A percentile compares a stretch with the other conserved stretches of the same genome.
phyloP scores from a whole-genome alignment of 495 filamentous ascomycete genomes.

The Aspergillus haitiensis region DNA sequence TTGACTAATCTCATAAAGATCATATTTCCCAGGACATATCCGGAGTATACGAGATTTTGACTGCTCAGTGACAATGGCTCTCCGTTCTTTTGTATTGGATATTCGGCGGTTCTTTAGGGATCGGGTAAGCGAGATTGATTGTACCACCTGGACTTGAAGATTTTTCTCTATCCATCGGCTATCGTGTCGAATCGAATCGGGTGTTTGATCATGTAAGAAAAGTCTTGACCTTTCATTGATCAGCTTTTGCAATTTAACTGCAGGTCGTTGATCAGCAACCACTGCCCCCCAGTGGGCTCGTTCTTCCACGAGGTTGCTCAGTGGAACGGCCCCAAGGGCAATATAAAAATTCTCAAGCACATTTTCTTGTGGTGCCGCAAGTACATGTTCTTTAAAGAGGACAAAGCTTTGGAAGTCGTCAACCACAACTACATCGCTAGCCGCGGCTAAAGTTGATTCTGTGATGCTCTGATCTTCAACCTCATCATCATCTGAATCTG shows the following conservation, averaged over 20 bases:
- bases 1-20: slow-evolving; percentile 86
- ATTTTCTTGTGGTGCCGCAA: slow-evolving; percentile 87
- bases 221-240: slow-evolving; percentile 83
- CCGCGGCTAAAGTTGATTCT: slow-evolving; percentile 70
- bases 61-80: slow-evolving; percentile 62
- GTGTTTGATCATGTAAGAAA: slow-evolving; percentile 73
- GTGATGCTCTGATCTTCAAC: slow-evolving; percentile 61
- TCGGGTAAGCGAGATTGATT: slow-evolving; percentile 69
- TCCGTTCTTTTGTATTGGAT: slow-evolving; percentile 66
- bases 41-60: slow-evolving; percentile 50
- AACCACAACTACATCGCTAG: slow-evolving; percentile 71
- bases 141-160: slow-evolving; percentile 72
- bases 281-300: slow-evolving; percentile 48
- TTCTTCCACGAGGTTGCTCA: slow-evolving; percentile 50
- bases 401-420: slow-evolving; percentile 86
- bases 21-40: slow-evolving; percentile 62
- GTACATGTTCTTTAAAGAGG: slow-evolving; percentile 75
- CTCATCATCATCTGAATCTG: slow-evolving; percentile 56
- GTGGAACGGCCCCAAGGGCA: slow-evolving; percentile 45
- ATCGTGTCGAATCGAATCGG: slow-evolving; percentile 75
- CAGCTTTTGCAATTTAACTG: slow-evolving; percentile 65
- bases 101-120: slow-evolving; percentile 66
- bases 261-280: slow-evolving; percentile 53
- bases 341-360: slow-evolving; percentile 79
- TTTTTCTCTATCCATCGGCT: slow-evolving; percentile 87